These are phyloP conservation scores for Trapa incisa DNA, from an alignment of 345 rosid genomes.

Conservation along the genomic window DNA sequence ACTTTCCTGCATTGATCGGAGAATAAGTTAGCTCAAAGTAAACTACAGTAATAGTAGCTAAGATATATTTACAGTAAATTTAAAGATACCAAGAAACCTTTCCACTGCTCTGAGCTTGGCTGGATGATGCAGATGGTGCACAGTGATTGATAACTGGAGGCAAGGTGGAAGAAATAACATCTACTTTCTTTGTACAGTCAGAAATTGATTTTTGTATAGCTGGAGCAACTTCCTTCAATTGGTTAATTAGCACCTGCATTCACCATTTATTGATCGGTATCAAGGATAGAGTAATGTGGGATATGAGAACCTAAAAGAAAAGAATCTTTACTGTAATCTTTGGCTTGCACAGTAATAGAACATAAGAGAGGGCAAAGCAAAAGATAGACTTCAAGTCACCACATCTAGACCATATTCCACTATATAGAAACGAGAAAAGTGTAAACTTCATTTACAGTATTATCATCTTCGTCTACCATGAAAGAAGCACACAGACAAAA, in stretches of 20 bases:
- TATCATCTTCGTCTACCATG: too few species aligned
- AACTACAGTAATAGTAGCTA: not conserved
- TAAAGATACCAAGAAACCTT: conserved; percentile 18
- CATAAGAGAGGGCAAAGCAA: not conserved
- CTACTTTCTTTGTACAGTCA: conserved; percentile 71
- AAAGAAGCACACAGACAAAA: too few species aligned
- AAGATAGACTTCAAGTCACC: not conserved
- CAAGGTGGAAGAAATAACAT: conserved; percentile 48
- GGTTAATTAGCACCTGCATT: conserved; percentile 83
- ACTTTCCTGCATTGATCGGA: conserved; percentile 45
- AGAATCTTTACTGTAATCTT: not conserved
- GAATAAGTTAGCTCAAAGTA: not conserved
- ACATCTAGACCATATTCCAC: not conserved
- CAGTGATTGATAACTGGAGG: conserved; percentile 50
- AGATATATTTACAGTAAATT: not conserved
- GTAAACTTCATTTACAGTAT: too few species aligned
- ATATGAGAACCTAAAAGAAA: not conserved
- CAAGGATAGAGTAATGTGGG: not conserved
- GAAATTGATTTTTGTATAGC: conserved; percentile 75
- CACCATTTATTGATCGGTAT: conserved; percentile 7
- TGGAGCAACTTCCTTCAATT: conserved; percentile 87
- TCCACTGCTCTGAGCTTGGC: conserved; percentile 71
- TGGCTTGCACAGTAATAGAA: not conserved
- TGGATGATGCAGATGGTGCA: conserved; percentile 46
- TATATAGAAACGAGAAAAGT: not conserved